Conservation (phyloP, 176 grass and related monocot genomes). For the Musa troglodytarum region DNA sequence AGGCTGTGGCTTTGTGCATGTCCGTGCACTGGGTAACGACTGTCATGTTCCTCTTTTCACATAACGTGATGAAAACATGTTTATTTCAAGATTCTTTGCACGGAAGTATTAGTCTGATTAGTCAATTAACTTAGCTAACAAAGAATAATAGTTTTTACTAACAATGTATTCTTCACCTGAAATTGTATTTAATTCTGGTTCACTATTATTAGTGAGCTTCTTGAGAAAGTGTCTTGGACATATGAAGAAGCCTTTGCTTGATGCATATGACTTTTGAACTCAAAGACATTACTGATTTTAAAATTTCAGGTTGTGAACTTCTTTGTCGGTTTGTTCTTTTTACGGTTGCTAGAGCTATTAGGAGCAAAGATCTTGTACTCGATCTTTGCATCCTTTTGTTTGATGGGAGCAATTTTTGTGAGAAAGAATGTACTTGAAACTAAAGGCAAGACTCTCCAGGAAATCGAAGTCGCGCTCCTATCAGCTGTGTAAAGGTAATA, state of each 20-base stretch:
- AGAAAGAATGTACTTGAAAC: slow-evolving; percentile 74
- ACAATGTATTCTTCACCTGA: not conserved
- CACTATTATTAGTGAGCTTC: too few relatives aligned
- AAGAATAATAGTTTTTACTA: not conserved
- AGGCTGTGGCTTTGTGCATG: slow-evolving; percentile 95
- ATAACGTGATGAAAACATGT: not conserved
- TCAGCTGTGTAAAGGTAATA: slow-evolving; percentile 44
- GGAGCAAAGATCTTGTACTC: slow-evolving; percentile 79
- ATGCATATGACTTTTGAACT: too few relatives aligned
- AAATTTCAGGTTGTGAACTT: slow-evolving; percentile 68
- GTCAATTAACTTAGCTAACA: not conserved
- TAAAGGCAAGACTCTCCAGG: slow-evolving; percentile 93
- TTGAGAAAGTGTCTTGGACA: too few relatives aligned
- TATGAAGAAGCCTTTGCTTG: too few relatives aligned
- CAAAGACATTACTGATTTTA: not conserved
- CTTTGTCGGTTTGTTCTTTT: slow-evolving; percentile 83
- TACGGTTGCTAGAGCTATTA: slow-evolving; percentile 65
- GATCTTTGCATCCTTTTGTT: slow-evolving; percentile 72
- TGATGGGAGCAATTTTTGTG: slow-evolving; percentile 86
- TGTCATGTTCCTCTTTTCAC: slow-evolving; percentile 8
- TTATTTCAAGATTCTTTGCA: not conserved
- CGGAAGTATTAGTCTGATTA: too few relatives aligned
- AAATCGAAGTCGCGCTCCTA: slow-evolving; percentile 89
- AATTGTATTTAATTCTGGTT: not conserved
- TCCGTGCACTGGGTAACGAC: slow-evolving; percentile 80